Evolutionary conservation across 2,329 filamentous ascomycete species (phyloP).

Genomic region (Curvularia hawaiiensis): DNA sequence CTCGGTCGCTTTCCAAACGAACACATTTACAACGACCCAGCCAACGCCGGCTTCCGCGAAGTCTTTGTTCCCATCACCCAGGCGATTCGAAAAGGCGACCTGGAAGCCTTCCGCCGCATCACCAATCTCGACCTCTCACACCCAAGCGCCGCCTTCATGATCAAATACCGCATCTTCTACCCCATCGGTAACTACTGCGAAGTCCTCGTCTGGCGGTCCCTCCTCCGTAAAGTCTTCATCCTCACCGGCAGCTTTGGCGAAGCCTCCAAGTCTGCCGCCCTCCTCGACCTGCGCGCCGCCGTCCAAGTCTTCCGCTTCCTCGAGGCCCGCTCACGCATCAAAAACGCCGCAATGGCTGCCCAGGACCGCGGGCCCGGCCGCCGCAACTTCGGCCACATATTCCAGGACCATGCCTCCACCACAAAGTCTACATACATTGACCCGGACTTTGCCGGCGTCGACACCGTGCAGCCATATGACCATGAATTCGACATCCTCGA

Average conservation of each 20-base stretch:
- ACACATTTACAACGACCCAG: slow-evolving; percentile 69
- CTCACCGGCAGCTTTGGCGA: slow-evolving; percentile 73
- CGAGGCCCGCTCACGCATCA: slow-evolving; percentile 58
- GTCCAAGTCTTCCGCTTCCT: slow-evolving; percentile 67
- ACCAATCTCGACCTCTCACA: slow-evolving; percentile 54
- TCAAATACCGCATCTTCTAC: slow-evolving; percentile 75
- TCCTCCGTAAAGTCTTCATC: slow-evolving; percentile 78
- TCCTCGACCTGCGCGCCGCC: slow-evolving; percentile 73
- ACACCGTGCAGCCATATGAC: slow-evolving; percentile 36
- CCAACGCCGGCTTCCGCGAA: slow-evolving; percentile 67
- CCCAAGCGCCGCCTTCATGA: slow-evolving; percentile 65
- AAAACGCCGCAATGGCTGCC: slow-evolving; percentile 33
- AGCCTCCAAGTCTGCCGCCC: slow-evolving; percentile 61
- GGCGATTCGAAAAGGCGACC: slow-evolving; percentile 75
- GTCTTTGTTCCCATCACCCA: slow-evolving; percentile 75
- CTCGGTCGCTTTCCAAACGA: slow-evolving; percentile 80
- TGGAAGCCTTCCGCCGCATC: slow-evolving; percentile 73
- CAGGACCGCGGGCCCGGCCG: slow-evolving; percentile 39
- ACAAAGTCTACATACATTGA: slow-evolving; percentile 50
- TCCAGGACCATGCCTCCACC: slow-evolving; percentile 57
- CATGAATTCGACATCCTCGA: slow-evolving; percentile 62
- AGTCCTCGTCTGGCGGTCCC: slow-evolving; percentile 80
- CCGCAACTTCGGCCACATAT: slow-evolving; percentile 50
- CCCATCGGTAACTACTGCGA: slow-evolving; percentile 78
- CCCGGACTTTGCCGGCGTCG: slow-evolving; percentile 52